Evolutionary conservation across 495 filamentous ascomycete genomes (phyloP), one percentile per base, ranked within the genome.

Genomic region (Xylaria telfairii): DNA sequence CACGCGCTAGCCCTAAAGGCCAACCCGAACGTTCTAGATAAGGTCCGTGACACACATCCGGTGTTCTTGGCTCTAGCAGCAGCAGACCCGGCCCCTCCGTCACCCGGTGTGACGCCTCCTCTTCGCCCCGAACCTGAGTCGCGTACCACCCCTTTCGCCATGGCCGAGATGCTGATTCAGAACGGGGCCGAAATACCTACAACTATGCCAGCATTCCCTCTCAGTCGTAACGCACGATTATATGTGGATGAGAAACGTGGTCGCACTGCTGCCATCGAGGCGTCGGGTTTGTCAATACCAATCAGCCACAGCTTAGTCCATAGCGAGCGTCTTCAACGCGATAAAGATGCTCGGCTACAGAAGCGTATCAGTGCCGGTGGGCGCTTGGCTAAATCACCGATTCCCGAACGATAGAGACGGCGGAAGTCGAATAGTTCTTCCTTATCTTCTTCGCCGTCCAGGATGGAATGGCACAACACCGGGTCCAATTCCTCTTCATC

Each of bases 61-160:
- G 86, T 98, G 47, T 97, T 93, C 83, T 86, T 99, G 19, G 96
- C 96, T 28, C 90, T 99, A 19, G 93, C 93, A n/a, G 94, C 95
- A 1, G 94, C 96, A 0, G 96, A 99, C 73, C 96, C 95, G 10
- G 93, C 94, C 24, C 84, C 90, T 0, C 92, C 93, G 0, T 85
- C 84, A 34, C 82, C 83, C n/a, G 72, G 78, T 7, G 76, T 80
- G 2, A 74, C 71, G 3, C 72, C 73, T 15, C n/a, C 76, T 0
- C 66, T 67, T 65, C 57, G 73, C 42, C 60, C 81, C 30, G 71
- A 81, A 26, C 60, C 81, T 0, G 75, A 83, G 17, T 69, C 78
- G 19, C 85, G 84, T 62, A 69, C 75, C 4, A 75, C 83, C 17
- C 82, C 86, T 3, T 99, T 98, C 80, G 91, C 96, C 0, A 83